A percentile compares a stretch with the other conserved stretches of the same genome.
phyloP scores from a whole-genome alignment of 1,284 basidiomycete species.

The Anthracocystis setariae region DNA sequence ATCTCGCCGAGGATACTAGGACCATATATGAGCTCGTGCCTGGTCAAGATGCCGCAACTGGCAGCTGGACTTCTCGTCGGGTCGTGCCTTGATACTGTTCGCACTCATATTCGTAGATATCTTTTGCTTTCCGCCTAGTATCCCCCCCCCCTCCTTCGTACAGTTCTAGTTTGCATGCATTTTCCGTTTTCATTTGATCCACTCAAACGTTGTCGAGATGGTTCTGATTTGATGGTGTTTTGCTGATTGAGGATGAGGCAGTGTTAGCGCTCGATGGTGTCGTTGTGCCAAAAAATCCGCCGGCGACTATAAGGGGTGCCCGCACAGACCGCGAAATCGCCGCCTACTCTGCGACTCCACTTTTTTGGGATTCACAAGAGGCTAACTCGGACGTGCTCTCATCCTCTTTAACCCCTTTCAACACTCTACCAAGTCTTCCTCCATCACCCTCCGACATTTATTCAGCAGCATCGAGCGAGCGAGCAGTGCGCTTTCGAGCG shows the following conservation, averaged over 20 bases:
- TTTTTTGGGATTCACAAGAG: too few relatives aligned
- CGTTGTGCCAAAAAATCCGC: too few relatives aligned
- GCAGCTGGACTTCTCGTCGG: constrained; percentile 57
- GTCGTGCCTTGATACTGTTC: constrained; percentile 63
- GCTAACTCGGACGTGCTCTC: too few relatives aligned
- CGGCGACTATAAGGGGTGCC: too few relatives aligned
- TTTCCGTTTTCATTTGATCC: neutral
- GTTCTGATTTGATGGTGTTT: neutral
- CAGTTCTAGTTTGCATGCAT: constrained; percentile 1
- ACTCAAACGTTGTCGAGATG: neutral
- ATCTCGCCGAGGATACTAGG: constrained; percentile 58
- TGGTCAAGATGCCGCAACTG: constrained; percentile 32
- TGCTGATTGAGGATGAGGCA: too few relatives aligned
- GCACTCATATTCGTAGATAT: too few relatives aligned
- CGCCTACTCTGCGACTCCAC: too few relatives aligned
- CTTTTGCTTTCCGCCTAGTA: too few relatives aligned
- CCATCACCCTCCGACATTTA: neutral
- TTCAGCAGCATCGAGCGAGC: neutral
- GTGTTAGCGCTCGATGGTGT: too few relatives aligned
- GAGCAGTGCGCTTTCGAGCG: constrained; percentile 2
- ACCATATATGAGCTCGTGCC: constrained; percentile 52
- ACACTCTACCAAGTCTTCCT: neutral
- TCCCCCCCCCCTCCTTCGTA: neutral
- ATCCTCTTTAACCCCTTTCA: too few relatives aligned
- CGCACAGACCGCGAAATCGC: too few relatives aligned